Conservation (phyloP, 306 rosid species). For the Acacia melanoxylon region DNA sequence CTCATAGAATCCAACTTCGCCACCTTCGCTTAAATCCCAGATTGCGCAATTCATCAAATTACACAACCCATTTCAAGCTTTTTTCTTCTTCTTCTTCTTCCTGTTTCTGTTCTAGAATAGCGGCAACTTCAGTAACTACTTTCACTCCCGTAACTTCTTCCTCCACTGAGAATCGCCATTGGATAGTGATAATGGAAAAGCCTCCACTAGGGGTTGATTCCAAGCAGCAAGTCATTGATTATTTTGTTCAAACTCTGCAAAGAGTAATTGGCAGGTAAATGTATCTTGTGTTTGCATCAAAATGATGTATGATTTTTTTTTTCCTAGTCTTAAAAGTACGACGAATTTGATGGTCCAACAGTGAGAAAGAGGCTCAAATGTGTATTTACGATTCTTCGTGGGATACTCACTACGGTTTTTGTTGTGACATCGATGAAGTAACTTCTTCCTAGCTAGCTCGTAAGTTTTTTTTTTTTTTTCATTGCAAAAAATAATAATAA, state of each 20-base stretch:
- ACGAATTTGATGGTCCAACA: constrained; percentile 35
- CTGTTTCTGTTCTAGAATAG: constrained; percentile 30
- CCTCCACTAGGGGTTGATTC: constrained; percentile 56
- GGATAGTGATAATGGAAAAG: constrained; percentile 71
- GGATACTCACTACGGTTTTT: constrained; percentile 63
- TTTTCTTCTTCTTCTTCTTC: constrained; percentile 31
- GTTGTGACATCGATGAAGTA: constrained; percentile 74
- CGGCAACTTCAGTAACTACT: constrained; percentile 43
- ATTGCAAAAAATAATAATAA: neutral
- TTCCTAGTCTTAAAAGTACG: constrained; percentile 16
- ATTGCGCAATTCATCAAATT: constrained; percentile 32
- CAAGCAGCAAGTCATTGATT: constrained; percentile 52
- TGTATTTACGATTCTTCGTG: constrained; percentile 79
- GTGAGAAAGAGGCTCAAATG: constrained; percentile 83
- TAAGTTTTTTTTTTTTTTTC: constrained; percentile 24
- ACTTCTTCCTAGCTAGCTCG: constrained; percentile 60
- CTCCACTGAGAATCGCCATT: constrained; percentile 52
- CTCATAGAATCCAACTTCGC: constrained; percentile 34
- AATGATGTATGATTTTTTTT: neutral
- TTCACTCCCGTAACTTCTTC: constrained; percentile 41
- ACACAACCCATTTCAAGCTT: constrained; percentile 18
- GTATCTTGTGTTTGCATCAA: neutral
- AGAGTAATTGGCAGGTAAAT: constrained; percentile 66
- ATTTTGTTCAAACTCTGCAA: constrained; percentile 56
- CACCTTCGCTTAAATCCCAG: constrained; percentile 34